Evolutionary conservation across 2,329 filamentous ascomycete genomes (phyloP).

Genomic region (Teratosphaeria destructans): DNA sequence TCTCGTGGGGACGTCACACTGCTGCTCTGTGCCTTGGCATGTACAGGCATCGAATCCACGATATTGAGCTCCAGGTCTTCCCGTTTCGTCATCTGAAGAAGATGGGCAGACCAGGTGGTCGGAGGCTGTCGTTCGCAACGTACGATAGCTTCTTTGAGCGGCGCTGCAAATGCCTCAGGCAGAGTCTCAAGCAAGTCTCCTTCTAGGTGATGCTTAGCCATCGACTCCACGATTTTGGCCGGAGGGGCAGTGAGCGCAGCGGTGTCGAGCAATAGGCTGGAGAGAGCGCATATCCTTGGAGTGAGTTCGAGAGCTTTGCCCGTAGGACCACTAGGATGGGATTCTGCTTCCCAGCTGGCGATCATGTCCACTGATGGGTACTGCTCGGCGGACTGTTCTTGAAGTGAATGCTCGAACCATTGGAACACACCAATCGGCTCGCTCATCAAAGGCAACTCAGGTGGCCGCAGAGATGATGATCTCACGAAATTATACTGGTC

Average conservation of each 20-base stretch:
- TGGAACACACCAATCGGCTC: constrained; percentile 18
- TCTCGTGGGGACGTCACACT: constrained; percentile 42
- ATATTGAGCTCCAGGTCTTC: constrained; percentile 51
- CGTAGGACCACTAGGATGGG: constrained; percentile 2
- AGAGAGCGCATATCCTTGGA: constrained; percentile 14
- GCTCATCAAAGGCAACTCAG: constrained; percentile 12
- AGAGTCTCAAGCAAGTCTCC: constrained; percentile 64
- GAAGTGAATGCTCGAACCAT: constrained; percentile 22
- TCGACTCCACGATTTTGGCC: constrained; percentile 40
- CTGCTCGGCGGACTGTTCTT: constrained; percentile 6
- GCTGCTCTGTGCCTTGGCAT: constrained; percentile 22
- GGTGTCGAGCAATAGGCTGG: constrained; percentile 14
- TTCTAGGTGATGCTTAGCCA: constrained; percentile 60
- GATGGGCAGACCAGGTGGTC: constrained; percentile 58
- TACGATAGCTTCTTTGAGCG: constrained; percentile 74
- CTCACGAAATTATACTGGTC: constrained; percentile 32
- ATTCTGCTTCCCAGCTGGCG: constrained; percentile 10
- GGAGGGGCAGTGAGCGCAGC: constrained; percentile 12
- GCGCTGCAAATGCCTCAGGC: constrained; percentile 71
- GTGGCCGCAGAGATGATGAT: constrained; percentile 8
- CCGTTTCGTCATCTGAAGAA: constrained; percentile 68
- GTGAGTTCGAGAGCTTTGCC: constrained; percentile 8
- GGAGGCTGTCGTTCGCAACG: constrained; percentile 75
- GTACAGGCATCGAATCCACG: not conserved
- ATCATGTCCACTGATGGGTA: constrained; percentile 18